These are phyloP conservation scores for Pseudonitzschia delicatissima DNA, from an alignment of 108 stramenopile genomes.

Conservation along the genomic window DNA sequence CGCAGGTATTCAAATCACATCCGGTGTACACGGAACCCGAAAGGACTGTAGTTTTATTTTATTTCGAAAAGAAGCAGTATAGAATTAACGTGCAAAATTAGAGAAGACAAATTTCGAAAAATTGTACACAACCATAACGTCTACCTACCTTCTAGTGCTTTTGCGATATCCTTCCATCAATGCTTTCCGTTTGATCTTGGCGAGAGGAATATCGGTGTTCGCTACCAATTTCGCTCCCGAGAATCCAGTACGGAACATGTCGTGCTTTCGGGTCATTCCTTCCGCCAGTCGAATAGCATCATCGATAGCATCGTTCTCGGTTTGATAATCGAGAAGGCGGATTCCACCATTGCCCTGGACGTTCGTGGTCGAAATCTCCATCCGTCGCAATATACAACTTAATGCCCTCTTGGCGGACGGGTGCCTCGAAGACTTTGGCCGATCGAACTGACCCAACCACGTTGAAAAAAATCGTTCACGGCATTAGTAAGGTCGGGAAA, in stretches of 20 bases:
- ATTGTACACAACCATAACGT: not conserved
- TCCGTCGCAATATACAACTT: slow-evolving; percentile 42
- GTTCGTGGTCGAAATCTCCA: slow-evolving; percentile 18
- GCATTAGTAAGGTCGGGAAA: slow-evolving; percentile 1
- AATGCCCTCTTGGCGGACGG: slow-evolving; percentile 41
- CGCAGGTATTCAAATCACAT: slow-evolving; percentile 41
- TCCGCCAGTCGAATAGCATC: slow-evolving; percentile 48
- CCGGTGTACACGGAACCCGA: slow-evolving; percentile 37
- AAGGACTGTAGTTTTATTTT: not conserved
- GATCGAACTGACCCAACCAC: not conserved
- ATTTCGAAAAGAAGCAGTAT: not conserved
- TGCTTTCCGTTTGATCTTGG: slow-evolving; percentile 27
- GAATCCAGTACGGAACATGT: slow-evolving; percentile 46
- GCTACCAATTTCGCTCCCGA: slow-evolving; percentile 42
- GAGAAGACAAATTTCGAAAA: no score
- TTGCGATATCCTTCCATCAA: slow-evolving; percentile 41
- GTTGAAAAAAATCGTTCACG: slow-evolving; percentile 3
- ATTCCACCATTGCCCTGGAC: slow-evolving; percentile 48
- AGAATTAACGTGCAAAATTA: not conserved
- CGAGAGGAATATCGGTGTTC: slow-evolving; percentile 21
- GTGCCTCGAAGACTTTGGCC: slow-evolving; percentile 36
- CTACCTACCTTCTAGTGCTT: slow-evolving; percentile 25
- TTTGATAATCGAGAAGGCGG: slow-evolving; percentile 33
- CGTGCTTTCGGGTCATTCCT: slow-evolving; percentile 52
- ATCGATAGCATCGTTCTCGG: slow-evolving; percentile 31